Evolutionary conservation across 225 moss, liverwort and hornwort species (phyloP).

Genomic region (Physcomitrellopsis africana): DNA sequence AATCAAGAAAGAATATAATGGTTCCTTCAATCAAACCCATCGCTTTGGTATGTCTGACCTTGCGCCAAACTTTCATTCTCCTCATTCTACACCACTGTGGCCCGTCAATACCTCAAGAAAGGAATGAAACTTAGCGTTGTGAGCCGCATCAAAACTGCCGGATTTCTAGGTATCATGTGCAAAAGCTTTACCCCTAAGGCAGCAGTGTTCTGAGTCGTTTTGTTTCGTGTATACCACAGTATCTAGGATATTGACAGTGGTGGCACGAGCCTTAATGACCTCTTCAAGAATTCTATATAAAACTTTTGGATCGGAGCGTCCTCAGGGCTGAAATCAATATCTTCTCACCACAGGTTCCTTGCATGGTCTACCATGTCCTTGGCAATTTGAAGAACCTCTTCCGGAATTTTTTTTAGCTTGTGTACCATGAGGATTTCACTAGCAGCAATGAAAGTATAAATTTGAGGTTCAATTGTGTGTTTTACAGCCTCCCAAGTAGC

Average conservation of each 20-base stretch:
- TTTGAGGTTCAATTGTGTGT: conserved; percentile 80
- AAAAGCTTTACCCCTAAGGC: too few species aligned
- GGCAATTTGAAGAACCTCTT: conserved; percentile 90
- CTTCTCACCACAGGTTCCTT: conserved; percentile 86
- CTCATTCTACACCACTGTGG: too few species aligned
- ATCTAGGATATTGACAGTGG: conserved; percentile 93
- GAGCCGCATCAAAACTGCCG: too few species aligned
- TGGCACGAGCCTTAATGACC: conserved; percentile 94
- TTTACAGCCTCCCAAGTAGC: conserved; percentile 91
- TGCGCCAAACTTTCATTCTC: too few species aligned
- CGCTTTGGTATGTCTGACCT: too few species aligned
- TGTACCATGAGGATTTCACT: conserved; percentile 94
- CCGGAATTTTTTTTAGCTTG: conserved; percentile 83
- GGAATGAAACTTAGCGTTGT: too few species aligned
- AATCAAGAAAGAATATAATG: too few species aligned
- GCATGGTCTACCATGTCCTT: conserved; percentile 83
- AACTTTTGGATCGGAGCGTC: conserved; percentile 90
- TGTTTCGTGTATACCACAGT: too few species aligned
- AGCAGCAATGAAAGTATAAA: conserved; percentile 95
- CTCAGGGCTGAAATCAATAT: conserved; percentile 96
- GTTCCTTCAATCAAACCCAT: too few species aligned
- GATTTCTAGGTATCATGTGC: too few species aligned
- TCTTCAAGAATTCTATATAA: conserved; percentile 81
- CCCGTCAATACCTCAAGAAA: too few species aligned
- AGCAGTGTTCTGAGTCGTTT: too few species aligned